Conservation (phyloP, 1,284 basidiomycete genomes). For the Fistulina hepatica region DNA sequence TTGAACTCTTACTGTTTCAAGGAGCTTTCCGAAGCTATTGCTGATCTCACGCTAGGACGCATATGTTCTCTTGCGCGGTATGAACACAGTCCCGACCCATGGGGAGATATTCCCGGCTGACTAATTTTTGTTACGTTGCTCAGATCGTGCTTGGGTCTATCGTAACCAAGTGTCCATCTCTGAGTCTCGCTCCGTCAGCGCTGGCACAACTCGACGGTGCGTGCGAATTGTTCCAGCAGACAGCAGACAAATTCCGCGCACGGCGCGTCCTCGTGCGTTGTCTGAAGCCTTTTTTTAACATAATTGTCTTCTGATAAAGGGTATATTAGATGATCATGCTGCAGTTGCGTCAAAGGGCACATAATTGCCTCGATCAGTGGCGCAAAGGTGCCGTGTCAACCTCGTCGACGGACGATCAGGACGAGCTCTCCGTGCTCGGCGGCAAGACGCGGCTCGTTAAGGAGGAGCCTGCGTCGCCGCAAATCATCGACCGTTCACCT, state of each 20-base stretch:
- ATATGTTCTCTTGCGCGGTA: conserved; percentile 74
- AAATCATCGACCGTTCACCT: conserved; percentile 52
- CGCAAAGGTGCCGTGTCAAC: conserved; percentile 44
- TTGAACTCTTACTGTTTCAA: conserved; percentile 2
- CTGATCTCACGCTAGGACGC: no score
- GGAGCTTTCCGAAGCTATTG: conserved; percentile 2
- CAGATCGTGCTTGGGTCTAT: conserved; percentile 72
- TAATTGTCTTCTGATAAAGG: background rate
- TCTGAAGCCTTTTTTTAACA: background rate
- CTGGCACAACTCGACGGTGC: conserved; percentile 67
- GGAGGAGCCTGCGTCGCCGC: conserved; percentile 48
- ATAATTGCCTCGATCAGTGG: conserved; percentile 50
- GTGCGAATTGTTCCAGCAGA: conserved; percentile 62
- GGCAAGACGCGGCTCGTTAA: conserved; percentile 62
- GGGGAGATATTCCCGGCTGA: conserved; percentile 1
- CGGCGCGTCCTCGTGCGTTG: conserved; percentile 53
- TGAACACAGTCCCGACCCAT: conserved; percentile 25
- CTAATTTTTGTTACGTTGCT: conserved; percentile 8
- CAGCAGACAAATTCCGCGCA: conserved; percentile 58
- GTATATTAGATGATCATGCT: conserved; percentile 33
- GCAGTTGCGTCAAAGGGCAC: conserved; percentile 52
- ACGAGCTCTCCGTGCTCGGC: conserved; percentile 60
- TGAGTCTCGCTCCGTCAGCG: conserved; percentile 70
- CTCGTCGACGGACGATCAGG: conserved; percentile 45
- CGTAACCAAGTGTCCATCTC: conserved; percentile 71